Evolutionary conservation across 192 early-diverging fungal species (phyloP).

Genomic region (Dimargaris xerosporica): DNA sequence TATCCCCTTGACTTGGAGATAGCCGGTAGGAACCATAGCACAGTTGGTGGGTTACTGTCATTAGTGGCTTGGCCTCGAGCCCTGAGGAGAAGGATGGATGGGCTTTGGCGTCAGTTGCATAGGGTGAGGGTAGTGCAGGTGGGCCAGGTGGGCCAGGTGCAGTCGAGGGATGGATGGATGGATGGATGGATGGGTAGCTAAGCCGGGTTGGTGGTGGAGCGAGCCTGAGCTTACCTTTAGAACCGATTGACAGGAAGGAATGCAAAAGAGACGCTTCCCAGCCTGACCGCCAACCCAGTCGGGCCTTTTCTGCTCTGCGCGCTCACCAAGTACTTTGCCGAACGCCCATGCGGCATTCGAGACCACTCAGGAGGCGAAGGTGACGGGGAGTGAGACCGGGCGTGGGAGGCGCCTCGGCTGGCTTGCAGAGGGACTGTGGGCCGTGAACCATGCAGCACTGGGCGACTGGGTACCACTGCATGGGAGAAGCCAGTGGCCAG

Average conservation of each 20-base stretch:
- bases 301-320: neutral
- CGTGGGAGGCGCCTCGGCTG: neutral
- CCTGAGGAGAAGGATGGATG: neutral
- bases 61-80: neutral
- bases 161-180: slow-evolving; percentile 2
- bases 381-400: neutral
- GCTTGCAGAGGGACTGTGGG: neutral
- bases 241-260: neutral
- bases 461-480: too few species aligned
- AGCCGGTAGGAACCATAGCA: too few species aligned
- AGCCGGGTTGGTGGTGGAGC: neutral
- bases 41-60: neutral
- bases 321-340: neutral
- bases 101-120: neutral
- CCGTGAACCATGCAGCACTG: neutral
- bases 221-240: neutral
- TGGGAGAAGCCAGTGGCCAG: too few species aligned
- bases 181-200: slow-evolving; percentile 3
- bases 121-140: neutral
- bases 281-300: neutral
- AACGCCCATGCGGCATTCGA: neutral
- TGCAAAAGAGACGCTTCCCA: neutral
- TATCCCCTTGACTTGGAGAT: neutral
- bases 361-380: neutral
- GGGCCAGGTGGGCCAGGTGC: neutral